Evolutionary conservation across 352 stramenopile species (phyloP), one percentile per base, ranked within the genome.

Genomic region (Phytophthora boehmeriae): DNA sequence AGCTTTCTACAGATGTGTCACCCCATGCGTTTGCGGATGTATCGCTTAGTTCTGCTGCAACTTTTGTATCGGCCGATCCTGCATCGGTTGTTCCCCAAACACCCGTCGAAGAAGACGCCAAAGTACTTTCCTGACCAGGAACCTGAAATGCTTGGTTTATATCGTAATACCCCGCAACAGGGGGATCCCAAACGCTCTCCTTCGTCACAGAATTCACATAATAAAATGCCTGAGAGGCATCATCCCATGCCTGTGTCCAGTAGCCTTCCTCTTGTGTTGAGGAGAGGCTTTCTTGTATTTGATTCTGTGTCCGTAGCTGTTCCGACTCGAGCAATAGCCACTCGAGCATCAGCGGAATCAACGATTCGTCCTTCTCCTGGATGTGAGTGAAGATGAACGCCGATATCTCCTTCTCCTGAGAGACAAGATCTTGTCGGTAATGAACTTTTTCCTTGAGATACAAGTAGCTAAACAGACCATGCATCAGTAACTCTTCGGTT

Each of bases 391-490:
- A 90, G 34, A 93, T 74, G 47, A 89, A 90, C 2, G 68, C 44
- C 6, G 73, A 74, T 19, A 93, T 92, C 11, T 89, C 82, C 8
- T 75, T 81, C 23, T 91, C 78, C 38, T 88, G 79, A 0, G 75
- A 70, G 4, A 88, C 82, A 10, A 93, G 71, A 47, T 93, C 84
- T 22, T 90, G 69, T 19, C 86, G 71, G 45, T 81, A 75, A 45
- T 93, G 84, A 9, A 93, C 77, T 43, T 93, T 93, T 47, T 93
- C 84, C 44, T 93, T 93, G 9, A 93, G 59, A 58, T 78, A 93
- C 14, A 93, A 63, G 54, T 92, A 92, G 47, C 80, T 90, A 27
- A 19, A 30, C 16, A 63, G 23, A 39, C 19, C 5, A 53, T 55
- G 10, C 8, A n/a, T 68, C 44, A 68, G 34, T 23, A 48, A 13